A percentile compares a stretch with the other conserved stretches of the same genome.
Evolutionary conservation across 2,329 filamentous ascomycete species (phyloP).

Genomic region (Graphilbum ipis-grandicollis): DNA sequence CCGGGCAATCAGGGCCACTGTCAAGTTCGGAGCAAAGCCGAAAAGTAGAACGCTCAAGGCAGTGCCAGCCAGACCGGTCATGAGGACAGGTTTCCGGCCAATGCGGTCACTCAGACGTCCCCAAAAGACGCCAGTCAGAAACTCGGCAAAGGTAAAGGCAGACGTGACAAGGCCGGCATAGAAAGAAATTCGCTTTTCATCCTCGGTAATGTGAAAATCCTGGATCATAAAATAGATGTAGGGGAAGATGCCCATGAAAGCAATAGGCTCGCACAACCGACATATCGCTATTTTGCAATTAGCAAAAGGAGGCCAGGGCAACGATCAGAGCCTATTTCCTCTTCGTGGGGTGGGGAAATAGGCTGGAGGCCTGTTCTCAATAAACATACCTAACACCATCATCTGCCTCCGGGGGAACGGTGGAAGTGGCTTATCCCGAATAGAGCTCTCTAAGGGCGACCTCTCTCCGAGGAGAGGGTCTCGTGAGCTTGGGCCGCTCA

Average conservation of each 20-base stretch:
- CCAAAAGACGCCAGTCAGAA: slow-evolving; percentile 84
- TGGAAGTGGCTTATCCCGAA: slow-evolving; percentile 8
- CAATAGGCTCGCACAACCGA: slow-evolving; percentile 94
- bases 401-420: slow-evolving; percentile 20
- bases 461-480: background rate
- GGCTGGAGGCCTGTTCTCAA: too few species aligned
- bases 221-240: slow-evolving; percentile 98
- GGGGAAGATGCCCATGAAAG: slow-evolving; percentile 98
- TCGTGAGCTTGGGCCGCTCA: background rate
- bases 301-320: background rate
- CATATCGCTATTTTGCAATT: slow-evolving; percentile 71
- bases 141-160: slow-evolving; percentile 89
- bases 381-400: slow-evolving; percentile 19
- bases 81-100: slow-evolving; percentile 79
- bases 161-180: slow-evolving; percentile 95
- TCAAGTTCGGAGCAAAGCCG: slow-evolving; percentile 71
- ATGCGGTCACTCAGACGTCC: slow-evolving; percentile 80
- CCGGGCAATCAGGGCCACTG: slow-evolving; percentile 69
- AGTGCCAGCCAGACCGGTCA: slow-evolving; percentile 80
- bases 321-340: too few species aligned
- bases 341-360: too few species aligned
- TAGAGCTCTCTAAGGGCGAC: background rate
- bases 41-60: slow-evolving; percentile 86
- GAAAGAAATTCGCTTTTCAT: slow-evolving; percentile 65
- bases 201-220: slow-evolving; percentile 70